Conservation (phyloP, 1,284 basidiomycete genomes). For the Austroboletus olivaceoglutinosus region DNA sequence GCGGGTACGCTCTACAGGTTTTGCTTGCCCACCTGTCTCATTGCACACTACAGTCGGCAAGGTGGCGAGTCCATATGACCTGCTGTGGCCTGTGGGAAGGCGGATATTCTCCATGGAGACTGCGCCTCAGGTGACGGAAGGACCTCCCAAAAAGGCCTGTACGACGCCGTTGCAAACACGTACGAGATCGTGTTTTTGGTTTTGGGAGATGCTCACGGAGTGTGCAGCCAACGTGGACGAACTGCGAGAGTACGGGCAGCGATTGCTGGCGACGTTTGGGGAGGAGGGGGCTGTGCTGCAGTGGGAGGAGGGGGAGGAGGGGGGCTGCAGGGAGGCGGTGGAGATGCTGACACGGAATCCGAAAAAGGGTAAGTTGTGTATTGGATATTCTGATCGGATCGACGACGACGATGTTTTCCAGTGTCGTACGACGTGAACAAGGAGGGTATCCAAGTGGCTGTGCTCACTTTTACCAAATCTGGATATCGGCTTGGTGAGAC, state of each 20-base stretch:
- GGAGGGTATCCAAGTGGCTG: slow-evolving; percentile 82
- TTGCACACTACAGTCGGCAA: slow-evolving; percentile 45
- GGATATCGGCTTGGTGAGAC: slow-evolving; percentile 90
- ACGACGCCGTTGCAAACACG: slow-evolving; percentile 4
- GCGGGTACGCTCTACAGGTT: slow-evolving; percentile 47
- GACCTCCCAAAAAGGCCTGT: not conserved
- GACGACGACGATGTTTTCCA: slow-evolving; percentile 35
- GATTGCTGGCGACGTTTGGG: slow-evolving; percentile 46
- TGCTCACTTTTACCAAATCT: slow-evolving; percentile 87
- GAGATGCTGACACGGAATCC: slow-evolving; percentile 87
- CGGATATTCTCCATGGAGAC: slow-evolving; percentile 21
- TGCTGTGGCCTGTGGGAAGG: slow-evolving; percentile 64
- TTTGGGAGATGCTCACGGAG: slow-evolving; percentile 4
- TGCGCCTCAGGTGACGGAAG: slow-evolving; percentile 23
- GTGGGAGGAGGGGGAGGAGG: slow-evolving; percentile 43
- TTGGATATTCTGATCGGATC: not conserved
- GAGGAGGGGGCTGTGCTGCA: slow-evolving; percentile 34
- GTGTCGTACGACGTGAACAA: slow-evolving; percentile 93
- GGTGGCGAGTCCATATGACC: slow-evolving; percentile 57
- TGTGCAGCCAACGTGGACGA: slow-evolving; percentile 27
- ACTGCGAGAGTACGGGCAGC: slow-evolving; percentile 43
- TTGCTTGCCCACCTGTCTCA: not conserved
- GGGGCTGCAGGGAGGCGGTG: slow-evolving; percentile 84
- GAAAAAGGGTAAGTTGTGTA: slow-evolving; percentile 65
- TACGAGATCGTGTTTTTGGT: slow-evolving; percentile 1